phyloP scores from a whole-genome alignment of 495 filamentous ascomycete species.

The Melanomma pulvis-pyrius region DNA sequence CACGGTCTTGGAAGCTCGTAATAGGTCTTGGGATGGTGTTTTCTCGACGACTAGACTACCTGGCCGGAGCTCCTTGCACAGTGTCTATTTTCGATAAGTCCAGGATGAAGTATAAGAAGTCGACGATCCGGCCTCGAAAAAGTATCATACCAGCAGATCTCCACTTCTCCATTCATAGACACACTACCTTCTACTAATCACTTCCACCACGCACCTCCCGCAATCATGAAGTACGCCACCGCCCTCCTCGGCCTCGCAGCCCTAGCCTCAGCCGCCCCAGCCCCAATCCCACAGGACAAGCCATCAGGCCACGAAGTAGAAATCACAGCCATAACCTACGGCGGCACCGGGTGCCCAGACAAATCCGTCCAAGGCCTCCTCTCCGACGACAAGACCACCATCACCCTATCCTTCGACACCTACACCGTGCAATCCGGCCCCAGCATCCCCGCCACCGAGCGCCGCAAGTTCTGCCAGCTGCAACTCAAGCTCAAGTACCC shows the following conservation, averaged over 20 bases:
- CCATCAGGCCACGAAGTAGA: conserved; percentile 32
- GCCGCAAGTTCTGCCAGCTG: conserved; percentile 36
- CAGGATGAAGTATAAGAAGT: conserved; percentile 28
- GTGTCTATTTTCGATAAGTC: background rate
- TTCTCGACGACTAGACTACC: background rate
- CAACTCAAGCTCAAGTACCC: conserved; percentile 35
- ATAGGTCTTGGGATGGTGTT: background rate
- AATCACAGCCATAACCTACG: conserved; percentile 23
- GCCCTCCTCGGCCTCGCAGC: conserved; percentile 19
- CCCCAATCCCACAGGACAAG: conserved; percentile 14
- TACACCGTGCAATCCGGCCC: conserved; percentile 36
- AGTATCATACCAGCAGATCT: conserved; percentile 17
- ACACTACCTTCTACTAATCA: background rate
- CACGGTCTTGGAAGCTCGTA: background rate
- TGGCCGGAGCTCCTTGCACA: background rate
- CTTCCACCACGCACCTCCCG: background rate
- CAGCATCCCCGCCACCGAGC: conserved; percentile 31
- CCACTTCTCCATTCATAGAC: background rate
- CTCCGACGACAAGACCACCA: conserved; percentile 28
- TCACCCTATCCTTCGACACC: conserved; percentile 30
- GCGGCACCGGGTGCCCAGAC: conserved; percentile 32
- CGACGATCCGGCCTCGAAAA: conserved; percentile 2
- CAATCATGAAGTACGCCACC: conserved; percentile 28
- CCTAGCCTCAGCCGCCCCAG: conserved; percentile 13
- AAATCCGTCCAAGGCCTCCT: conserved; percentile 33